A percentile compares a stretch with the other conserved stretches of the same genome.
These are phyloP conservation scores for Hygrophila difformis DNA, from an alignment of 257 asterid genomes.

Conservation along the genomic window DNA sequence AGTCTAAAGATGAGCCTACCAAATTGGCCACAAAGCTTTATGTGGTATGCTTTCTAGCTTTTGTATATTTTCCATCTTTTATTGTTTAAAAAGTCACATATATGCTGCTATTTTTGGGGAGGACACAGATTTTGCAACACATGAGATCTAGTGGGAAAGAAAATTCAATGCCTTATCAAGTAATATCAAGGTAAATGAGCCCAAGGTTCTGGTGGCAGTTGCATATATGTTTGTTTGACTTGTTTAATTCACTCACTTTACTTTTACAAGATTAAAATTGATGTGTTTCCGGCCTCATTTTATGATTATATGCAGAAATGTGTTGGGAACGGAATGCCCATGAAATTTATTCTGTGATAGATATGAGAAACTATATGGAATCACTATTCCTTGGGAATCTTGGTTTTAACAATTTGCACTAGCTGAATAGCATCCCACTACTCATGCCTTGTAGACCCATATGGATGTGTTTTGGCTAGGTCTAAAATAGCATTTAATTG, in stretches of 20 bases:
- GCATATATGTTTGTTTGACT: constrained; percentile 10
- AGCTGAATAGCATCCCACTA: too few relatives aligned
- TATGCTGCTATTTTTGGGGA: constrained; percentile 9
- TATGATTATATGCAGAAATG: too few relatives aligned
- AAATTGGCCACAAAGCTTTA: constrained; percentile 95
- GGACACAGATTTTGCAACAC: constrained; percentile 83
- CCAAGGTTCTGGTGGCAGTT: constrained; percentile 10
- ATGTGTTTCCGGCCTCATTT: too few relatives aligned
- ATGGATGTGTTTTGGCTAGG: too few relatives aligned
- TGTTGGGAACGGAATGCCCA: too few relatives aligned
- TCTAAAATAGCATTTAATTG: too few relatives aligned
- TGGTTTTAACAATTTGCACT: too few relatives aligned
- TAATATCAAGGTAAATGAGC: constrained; percentile 72
- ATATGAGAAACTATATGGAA: too few relatives aligned
- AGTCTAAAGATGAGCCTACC: constrained; percentile 91
- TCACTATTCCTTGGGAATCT: too few relatives aligned
- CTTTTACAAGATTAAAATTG: too few relatives aligned
- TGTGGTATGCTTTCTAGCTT: constrained; percentile 59
- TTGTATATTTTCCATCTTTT: constrained; percentile 4
- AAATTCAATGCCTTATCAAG: constrained; percentile 96
- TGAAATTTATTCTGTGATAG: too few relatives aligned
- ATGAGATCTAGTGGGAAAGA: constrained; percentile 99
- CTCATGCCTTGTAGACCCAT: too few relatives aligned
- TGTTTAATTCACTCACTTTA: constrained; percentile 9
- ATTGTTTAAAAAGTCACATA: constrained; percentile 8